Percentiles rank a stretch among this genome's conserved stretches.
Conservation (phyloP, 805 yeast species). For the Hanseniaspora hatyaiensis region DNA sequence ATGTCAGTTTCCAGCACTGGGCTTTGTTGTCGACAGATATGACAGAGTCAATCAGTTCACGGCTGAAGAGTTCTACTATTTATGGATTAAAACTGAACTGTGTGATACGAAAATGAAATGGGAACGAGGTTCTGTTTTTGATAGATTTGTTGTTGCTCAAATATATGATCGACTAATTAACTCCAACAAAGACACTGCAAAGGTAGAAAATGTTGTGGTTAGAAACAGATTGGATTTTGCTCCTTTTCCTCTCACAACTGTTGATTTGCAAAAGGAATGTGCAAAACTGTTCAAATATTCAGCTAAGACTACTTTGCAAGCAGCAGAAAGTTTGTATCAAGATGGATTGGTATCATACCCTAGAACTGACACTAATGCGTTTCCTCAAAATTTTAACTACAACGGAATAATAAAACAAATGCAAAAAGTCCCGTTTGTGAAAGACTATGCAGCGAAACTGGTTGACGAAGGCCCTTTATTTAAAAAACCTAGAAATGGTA, state of each 20-base stretch:
- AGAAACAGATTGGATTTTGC: conserved; percentile 40
- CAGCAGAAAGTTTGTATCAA: conserved; percentile 78
- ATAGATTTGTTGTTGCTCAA: conserved; percentile 49
- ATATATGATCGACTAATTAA: conserved; percentile 59
- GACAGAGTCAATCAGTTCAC: conserved; percentile 58
- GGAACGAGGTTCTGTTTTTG: conserved; percentile 63
- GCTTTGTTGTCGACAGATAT: conserved; percentile 88
- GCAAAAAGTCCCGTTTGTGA: conserved; percentile 46
- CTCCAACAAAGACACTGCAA: conserved; percentile 20
- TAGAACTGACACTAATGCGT: conserved; percentile 89
- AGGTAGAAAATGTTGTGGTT: neutral
- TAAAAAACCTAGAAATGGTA: conserved; percentile 65
- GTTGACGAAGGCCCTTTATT: conserved; percentile 33
- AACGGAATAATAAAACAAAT: conserved; percentile 52
- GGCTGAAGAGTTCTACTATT: conserved; percentile 71
- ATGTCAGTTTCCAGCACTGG: conserved; percentile 94
- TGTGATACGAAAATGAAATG: conserved; percentile 46
- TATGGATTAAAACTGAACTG: conserved; percentile 39
- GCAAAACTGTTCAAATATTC: conserved; percentile 60
- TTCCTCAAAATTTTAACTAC: conserved; percentile 68
- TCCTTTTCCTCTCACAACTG: conserved; percentile 90
- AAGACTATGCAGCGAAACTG: conserved; percentile 44
- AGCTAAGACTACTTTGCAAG: conserved; percentile 64
- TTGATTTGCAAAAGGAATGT: conserved; percentile 80
- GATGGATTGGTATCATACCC: conserved; percentile 87